These are phyloP conservation scores for Phytophthora pinifolia DNA, from an alignment of 352 stramenopile genomes.

Conservation along the genomic window DNA sequence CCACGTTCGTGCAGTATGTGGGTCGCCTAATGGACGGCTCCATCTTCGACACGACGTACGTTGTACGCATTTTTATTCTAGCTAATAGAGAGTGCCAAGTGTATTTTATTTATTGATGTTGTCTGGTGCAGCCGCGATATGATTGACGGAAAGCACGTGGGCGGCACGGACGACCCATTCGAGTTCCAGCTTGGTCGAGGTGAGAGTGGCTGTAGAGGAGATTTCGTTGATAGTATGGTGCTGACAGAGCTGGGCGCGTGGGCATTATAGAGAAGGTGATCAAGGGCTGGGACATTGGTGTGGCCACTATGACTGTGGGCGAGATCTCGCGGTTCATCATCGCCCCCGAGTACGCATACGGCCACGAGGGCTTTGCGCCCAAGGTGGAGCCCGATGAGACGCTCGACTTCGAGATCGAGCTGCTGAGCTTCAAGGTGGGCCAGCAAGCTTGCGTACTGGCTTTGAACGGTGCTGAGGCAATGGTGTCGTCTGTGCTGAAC, in stretches of 20 bases:
- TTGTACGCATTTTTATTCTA: no score
- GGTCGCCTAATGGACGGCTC: conserved; percentile 77
- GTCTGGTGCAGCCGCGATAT: conserved; percentile 56
- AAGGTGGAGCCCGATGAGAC: conserved; percentile 87
- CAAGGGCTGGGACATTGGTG: conserved; percentile 84
- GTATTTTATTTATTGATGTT: not conserved
- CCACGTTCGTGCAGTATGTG: conserved; percentile 88
- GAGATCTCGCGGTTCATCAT: conserved; percentile 87
- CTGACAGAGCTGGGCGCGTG: not conserved
- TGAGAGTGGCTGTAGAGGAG: conserved; percentile 21
- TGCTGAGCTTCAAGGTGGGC: conserved; percentile 70
- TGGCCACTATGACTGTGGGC: conserved; percentile 76
- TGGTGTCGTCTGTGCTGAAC: not conserved
- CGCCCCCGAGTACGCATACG: conserved; percentile 77
- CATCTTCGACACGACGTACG: conserved; percentile 86
- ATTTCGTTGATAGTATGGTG: conserved; percentile 4
- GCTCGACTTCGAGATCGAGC: conserved; percentile 87
- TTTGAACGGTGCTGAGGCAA: conserved; percentile 4
- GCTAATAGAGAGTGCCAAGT: no score
- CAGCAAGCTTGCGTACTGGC: not conserved
- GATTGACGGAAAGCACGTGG: conserved; percentile 78
- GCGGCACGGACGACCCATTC: conserved; percentile 82
- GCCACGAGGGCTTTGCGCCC: conserved; percentile 71
- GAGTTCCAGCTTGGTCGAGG: conserved; percentile 83
- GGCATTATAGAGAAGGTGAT: conserved; percentile 76